Percentiles rank a stretch among this genome's conserved stretches.
Conservation (phyloP, 2,329 filamentous ascomycete genomes). For the Bipolaris victoriae region DNA sequence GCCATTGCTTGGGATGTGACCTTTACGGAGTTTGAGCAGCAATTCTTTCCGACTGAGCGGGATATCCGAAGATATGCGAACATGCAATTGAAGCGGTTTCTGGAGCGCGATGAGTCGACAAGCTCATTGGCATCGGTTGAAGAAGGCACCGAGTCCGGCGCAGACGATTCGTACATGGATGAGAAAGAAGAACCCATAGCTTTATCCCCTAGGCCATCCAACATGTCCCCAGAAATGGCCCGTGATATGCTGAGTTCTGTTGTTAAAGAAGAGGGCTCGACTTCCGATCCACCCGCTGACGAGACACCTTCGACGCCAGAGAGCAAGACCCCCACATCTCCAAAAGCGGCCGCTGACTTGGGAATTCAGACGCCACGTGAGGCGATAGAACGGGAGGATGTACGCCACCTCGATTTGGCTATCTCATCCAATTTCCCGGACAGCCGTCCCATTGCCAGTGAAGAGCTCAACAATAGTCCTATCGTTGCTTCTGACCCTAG, state of each 20-base stretch:
- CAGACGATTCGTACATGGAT: constrained; percentile 37
- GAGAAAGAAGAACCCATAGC: constrained; percentile 40
- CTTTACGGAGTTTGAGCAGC: constrained; percentile 88
- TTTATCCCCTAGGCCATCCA: constrained; percentile 45
- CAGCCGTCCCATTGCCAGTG: constrained; percentile 20
- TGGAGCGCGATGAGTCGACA: constrained; percentile 81
- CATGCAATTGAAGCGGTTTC: constrained; percentile 90
- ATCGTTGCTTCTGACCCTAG: constrained; percentile 28
- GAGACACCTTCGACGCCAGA: constrained; percentile 10
- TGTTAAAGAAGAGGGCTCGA: constrained; percentile 64
- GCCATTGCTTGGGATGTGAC: constrained; percentile 91
- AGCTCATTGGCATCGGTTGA: constrained; percentile 75
- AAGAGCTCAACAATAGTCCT: constrained; percentile 37
- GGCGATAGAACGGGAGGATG: constrained; percentile 57
- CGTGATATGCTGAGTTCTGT: constrained; percentile 69
- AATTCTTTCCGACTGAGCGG: constrained; percentile 93
- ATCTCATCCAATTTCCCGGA: constrained; percentile 52
- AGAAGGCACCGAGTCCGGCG: constrained; percentile 60
- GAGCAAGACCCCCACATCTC: constrained; percentile 15
- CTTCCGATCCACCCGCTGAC: constrained; percentile 26
- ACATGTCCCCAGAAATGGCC: constrained; percentile 65
- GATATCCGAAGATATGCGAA: constrained; percentile 92
- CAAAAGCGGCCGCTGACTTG: constrained; percentile 22
- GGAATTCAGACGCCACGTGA: constrained; percentile 41
- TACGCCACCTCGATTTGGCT: constrained; percentile 67